Evolutionary conservation across 139 green algal genomes (phyloP).

Genomic region (Chlorella sp.): DNA sequence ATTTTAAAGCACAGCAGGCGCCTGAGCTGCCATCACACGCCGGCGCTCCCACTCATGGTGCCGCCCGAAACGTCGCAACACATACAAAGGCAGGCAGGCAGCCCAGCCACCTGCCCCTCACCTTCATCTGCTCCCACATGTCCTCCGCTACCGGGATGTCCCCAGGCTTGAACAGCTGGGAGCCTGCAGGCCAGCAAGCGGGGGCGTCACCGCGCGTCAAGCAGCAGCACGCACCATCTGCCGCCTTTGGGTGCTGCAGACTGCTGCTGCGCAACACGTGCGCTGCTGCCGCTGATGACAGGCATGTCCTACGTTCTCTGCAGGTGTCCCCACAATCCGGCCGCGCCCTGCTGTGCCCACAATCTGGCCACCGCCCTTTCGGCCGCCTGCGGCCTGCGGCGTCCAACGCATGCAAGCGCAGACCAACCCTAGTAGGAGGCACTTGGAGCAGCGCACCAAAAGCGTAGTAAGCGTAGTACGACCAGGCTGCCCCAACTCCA

Average conservation of each 20-base stretch:
- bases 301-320: neutral
- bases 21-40: neutral
- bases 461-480: constrained; percentile 83
- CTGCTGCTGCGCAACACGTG: too few relatives aligned
- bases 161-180: constrained; percentile 67
- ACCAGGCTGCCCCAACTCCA: constrained; percentile 69
- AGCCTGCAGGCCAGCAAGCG: neutral
- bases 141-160: constrained; percentile 69
- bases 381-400: neutral
- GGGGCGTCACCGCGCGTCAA: too few relatives aligned
- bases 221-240: neutral
- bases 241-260: too few relatives aligned
- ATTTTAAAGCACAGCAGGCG: neutral
- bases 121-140: constrained; percentile 81
- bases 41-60: too few relatives aligned
- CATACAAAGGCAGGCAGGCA: neutral
- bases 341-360: neutral
- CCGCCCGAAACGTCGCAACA: neutral
- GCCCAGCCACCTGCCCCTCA: constrained; percentile 19
- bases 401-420: neutral
- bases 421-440: too few relatives aligned
- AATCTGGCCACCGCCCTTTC: too few relatives aligned
- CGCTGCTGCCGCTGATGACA: neutral
- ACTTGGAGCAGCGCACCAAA: constrained; percentile 64
- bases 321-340: neutral